Percentiles rank a stretch among this genome's conserved stretches.
Evolutionary conservation across 441 rosid species (phyloP).

Genomic region (Populus hybrid): DNA sequence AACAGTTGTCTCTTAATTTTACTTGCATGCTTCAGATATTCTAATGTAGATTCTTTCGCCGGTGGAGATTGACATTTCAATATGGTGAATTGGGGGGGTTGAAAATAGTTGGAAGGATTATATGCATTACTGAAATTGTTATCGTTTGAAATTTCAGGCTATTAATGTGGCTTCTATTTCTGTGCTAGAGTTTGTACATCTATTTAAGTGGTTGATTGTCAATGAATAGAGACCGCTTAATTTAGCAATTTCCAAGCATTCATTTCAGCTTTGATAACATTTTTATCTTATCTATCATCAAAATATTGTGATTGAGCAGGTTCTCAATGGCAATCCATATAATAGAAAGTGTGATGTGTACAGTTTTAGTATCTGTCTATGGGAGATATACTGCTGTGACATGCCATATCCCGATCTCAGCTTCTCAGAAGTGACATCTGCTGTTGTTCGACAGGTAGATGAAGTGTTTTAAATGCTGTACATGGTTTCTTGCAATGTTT

Average conservation of each 20-base stretch:
- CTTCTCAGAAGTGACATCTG: conserved; percentile 90
- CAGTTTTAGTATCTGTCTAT: conserved; percentile 92
- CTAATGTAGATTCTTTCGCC: not conserved
- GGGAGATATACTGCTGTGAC: conserved; percentile 99
- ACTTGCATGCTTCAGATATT: not conserved
- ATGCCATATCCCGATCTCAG: conserved; percentile 97
- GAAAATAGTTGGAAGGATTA: not conserved
- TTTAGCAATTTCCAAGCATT: not conserved
- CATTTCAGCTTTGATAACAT: not conserved
- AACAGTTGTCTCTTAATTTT: not conserved
- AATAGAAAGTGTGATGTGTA: conserved; percentile 94
- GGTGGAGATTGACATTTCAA: not conserved
- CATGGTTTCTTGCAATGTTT: too few relatives aligned
- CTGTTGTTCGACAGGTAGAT: conserved; percentile 87
- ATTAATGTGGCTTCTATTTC: not conserved
- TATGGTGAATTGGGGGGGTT: not conserved
- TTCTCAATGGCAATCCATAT: conserved; percentile 87
- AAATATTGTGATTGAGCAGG: conserved; percentile 42
- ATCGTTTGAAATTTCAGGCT: not conserved
- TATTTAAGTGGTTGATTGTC: not conserved
- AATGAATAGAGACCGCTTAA: not conserved
- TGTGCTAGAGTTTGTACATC: not conserved
- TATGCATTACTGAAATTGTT: not conserved
- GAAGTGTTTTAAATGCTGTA: not conserved
- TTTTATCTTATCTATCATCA: not conserved